These are phyloP conservation scores for Suillus discolor DNA, from an alignment of 768 basidiomycete genomes.

Conservation along the genomic window DNA sequence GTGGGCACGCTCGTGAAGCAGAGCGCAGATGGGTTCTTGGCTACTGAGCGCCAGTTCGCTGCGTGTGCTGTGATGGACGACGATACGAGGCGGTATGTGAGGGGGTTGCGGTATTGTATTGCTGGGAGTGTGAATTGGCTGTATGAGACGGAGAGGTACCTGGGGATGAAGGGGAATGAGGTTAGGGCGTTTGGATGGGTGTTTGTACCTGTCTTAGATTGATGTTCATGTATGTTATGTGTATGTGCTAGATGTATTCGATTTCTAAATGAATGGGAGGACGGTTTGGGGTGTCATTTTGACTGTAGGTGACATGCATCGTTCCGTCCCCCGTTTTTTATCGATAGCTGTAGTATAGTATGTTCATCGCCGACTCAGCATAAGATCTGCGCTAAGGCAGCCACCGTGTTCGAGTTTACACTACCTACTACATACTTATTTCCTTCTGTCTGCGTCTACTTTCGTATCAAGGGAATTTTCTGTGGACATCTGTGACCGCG, in stretches of 20 bases:
- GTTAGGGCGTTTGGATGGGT: constrained; percentile 66
- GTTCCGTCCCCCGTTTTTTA: too few relatives aligned
- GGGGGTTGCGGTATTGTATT: constrained; percentile 56
- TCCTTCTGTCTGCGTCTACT: too few relatives aligned
- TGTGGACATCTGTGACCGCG: background rate
- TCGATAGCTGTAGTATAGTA: too few relatives aligned
- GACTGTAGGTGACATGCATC: too few relatives aligned
- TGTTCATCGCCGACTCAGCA: background rate
- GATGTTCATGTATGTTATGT: background rate
- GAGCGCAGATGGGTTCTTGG: constrained; percentile 31
- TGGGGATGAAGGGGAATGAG: constrained; percentile 58
- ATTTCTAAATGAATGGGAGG: background rate
- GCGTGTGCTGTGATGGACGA: constrained; percentile 16
- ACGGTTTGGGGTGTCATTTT: too few relatives aligned
- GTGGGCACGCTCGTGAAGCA: constrained; percentile 30
- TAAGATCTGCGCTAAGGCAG: background rate
- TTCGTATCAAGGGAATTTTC: background rate
- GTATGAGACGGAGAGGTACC: constrained; percentile 64
- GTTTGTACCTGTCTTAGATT: constrained; percentile 39
- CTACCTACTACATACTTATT: background rate
- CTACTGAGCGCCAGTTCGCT: constrained; percentile 24
- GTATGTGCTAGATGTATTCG: background rate
- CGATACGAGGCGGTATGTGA: constrained; percentile 43
- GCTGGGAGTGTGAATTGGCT: constrained; percentile 64
- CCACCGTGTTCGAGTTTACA: background rate